Percentiles rank a stretch among this genome's conserved stretches.
Evolutionary conservation across 192 early-diverging fungal species (phyloP).

Genomic region (Coemansia sp.): DNA sequence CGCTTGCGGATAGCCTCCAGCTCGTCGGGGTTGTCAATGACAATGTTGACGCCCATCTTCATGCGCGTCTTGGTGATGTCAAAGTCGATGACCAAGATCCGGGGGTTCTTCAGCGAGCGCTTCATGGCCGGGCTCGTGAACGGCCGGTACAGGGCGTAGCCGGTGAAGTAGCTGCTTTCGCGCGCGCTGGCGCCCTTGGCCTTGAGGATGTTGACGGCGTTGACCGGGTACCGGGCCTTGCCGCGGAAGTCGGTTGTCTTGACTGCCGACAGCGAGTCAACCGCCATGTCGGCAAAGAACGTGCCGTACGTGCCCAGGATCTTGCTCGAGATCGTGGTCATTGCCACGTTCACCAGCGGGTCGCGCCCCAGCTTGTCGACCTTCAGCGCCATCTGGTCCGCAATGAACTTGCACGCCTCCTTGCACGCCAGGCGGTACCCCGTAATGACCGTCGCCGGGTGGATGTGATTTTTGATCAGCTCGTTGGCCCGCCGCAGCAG

Average conservation of each 20-base stretch:
- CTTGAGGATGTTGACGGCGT: constrained; percentile 95
- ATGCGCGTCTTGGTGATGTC: constrained; percentile 98
- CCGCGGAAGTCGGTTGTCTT: constrained; percentile 80
- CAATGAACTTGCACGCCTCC: constrained; percentile 97
- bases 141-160: constrained; percentile 97
- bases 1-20: constrained; percentile 92
- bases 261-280: constrained; percentile 89
- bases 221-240: constrained; percentile 91
- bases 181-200: constrained; percentile 90
- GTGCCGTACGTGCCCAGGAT: constrained; percentile 97
- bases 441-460: constrained; percentile 98
- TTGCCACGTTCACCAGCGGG: constrained; percentile 92
- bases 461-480: constrained; percentile 97
- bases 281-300: constrained; percentile 93
- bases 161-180: constrained; percentile 84
- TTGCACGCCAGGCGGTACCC: constrained; percentile 95
- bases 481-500: constrained; percentile 94
- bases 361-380: constrained; percentile 91
- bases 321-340: constrained; percentile 96
- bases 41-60: constrained; percentile 96
- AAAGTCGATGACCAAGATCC: constrained; percentile 97
- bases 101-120: constrained; percentile 78
- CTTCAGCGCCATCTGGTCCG: constrained; percentile 91
- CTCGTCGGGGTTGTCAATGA: constrained; percentile 96
- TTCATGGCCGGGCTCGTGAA: constrained; percentile 95